A percentile compares a stretch with the other conserved stretches of the same genome.
Conservation (phyloP, 164 flowering plant species). For the Sextonia rubra region DNA sequence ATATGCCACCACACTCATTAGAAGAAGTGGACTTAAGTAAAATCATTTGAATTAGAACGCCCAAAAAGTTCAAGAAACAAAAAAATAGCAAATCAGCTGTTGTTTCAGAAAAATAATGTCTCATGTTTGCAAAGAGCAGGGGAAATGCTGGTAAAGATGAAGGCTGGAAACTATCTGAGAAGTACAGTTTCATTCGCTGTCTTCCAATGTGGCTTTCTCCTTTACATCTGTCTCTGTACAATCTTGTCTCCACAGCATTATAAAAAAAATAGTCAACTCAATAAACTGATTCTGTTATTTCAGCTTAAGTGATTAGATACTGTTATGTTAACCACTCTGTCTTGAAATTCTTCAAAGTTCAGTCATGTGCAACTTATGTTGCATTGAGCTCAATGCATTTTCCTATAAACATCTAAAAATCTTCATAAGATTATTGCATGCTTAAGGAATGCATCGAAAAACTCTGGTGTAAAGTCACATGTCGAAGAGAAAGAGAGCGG, state of each 20-base stretch:
- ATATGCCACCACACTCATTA: no score
- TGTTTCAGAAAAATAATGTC: no score
- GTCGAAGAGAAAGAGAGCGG: constrained; percentile 63
- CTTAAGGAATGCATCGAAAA: constrained; percentile 1
- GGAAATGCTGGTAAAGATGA: no score
- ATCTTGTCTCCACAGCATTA: neutral
- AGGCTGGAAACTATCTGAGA: neutral
- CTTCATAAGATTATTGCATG: neutral
- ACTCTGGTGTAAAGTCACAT: constrained; percentile 9
- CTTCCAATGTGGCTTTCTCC: neutral
- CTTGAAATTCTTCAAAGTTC: neutral
- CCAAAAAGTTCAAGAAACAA: no score
- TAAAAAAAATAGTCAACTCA: neutral
- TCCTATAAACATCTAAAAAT: neutral
- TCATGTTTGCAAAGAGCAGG: no score
- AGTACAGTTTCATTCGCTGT: constrained; percentile 3
- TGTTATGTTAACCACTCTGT: neutral
- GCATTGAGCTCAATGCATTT: neutral
- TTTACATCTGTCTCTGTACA: neutral
- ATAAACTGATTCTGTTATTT: neutral
- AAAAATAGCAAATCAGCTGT: no score
- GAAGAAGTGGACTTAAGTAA: no score
- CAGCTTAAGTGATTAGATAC: neutral
- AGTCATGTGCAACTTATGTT: neutral
- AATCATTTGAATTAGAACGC: no score